Evolutionary conservation across 306 rosid species (phyloP).

Genomic region (Medicago arabica): DNA sequence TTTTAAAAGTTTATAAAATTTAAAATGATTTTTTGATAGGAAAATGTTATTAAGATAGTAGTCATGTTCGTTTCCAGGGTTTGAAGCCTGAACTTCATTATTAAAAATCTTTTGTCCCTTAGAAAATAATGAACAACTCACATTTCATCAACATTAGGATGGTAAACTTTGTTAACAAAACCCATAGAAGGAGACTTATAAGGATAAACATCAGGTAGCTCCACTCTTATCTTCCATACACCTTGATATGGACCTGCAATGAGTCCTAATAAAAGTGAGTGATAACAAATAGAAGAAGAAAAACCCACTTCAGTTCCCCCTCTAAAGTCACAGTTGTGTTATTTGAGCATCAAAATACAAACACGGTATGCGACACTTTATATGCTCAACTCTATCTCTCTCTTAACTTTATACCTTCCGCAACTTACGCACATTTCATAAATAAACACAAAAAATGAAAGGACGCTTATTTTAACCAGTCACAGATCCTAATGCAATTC

Average conservation of each 20-base stretch:
- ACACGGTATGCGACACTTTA: no score
- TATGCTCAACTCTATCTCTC: no score
- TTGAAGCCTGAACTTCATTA: neutral
- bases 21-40: neutral
- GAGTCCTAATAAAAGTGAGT: constrained; percentile 25
- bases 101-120: neutral
- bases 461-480: no score
- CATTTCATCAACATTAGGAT: constrained; percentile 75
- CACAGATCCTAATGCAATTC: constrained; percentile 36
- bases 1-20: no score
- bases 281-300: neutral
- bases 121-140: constrained; percentile 54
- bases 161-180: constrained; percentile 53
- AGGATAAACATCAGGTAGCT: constrained; percentile 85
- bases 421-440: neutral
- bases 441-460: no score
- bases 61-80: neutral
- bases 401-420: neutral
- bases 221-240: constrained; percentile 81
- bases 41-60: neutral
- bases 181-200: constrained; percentile 86
- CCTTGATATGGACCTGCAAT: constrained; percentile 80
- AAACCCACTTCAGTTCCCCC: constrained; percentile 7
- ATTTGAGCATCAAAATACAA: no score
- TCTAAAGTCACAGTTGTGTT: neutral